Percentiles rank a stretch among this genome's conserved stretches.
These are phyloP conservation scores for Jaapia argillacea DNA, from an alignment of 768 basidiomycete genomes.

Conservation along the genomic window DNA sequence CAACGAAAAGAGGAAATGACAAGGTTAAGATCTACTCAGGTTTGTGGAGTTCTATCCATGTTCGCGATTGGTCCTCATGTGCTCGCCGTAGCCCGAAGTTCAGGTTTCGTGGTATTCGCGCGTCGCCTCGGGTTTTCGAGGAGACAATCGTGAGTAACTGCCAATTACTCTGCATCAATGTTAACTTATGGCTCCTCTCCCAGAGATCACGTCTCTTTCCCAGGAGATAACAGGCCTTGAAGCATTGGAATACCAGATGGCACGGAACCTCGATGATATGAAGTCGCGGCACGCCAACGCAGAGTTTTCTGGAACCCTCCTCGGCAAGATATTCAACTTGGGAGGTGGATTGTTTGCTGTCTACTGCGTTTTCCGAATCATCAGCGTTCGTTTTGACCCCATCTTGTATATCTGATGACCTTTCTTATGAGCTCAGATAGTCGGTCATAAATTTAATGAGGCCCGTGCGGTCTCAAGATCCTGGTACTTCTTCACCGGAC, in stretches of 20 bases:
- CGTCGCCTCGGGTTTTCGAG: conserved; percentile 39
- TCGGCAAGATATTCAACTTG: conserved; percentile 38
- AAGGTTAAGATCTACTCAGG: conserved; percentile 19
- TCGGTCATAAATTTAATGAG: conserved; percentile 41
- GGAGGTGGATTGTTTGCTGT: conserved; percentile 47
- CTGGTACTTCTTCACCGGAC: conserved; percentile 26
- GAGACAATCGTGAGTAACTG: conserved; percentile 22
- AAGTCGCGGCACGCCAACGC: conserved; percentile 37
- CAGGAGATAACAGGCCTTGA: conserved; percentile 59
- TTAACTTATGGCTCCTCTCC: conserved; percentile 1
- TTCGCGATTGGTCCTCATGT: too few relatives aligned
- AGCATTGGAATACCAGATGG: conserved; percentile 62
- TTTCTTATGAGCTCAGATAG: conserved; percentile 18
- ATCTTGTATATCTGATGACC: background rate
- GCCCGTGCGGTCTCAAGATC: conserved; percentile 15
- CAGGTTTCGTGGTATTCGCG: conserved; percentile 35
- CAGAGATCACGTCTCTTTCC: conserved; percentile 27
- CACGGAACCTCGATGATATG: conserved; percentile 40
- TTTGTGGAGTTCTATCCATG: too few relatives aligned
- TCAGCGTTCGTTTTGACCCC: conserved; percentile 37
- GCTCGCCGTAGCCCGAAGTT: conserved; percentile 4
- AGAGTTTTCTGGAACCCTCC: conserved; percentile 41
- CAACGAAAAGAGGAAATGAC: conserved; percentile 25
- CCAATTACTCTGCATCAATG: background rate
- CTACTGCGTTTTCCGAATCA: conserved; percentile 55